Evolutionary conservation across 2,329 filamentous ascomycete species (phyloP).

Genomic region (Lasiodiplodia theobromae): DNA sequence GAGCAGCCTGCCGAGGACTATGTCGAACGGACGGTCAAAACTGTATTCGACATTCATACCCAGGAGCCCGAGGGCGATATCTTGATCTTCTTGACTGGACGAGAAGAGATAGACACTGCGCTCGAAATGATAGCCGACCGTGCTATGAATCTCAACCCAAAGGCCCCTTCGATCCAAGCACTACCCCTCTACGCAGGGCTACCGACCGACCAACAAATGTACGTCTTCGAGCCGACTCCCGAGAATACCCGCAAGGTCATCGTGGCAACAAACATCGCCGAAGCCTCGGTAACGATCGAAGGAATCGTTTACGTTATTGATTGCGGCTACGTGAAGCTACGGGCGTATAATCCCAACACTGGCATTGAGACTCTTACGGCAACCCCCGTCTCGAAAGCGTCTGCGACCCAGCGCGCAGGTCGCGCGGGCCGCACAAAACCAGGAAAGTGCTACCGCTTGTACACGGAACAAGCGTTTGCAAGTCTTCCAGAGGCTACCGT

Average conservation of each 20-base stretch:
- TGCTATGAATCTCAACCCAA: constrained; percentile 66
- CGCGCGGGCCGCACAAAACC: constrained; percentile 87
- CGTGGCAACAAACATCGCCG: constrained; percentile 93
- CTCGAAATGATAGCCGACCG: constrained; percentile 82
- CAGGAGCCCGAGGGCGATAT: constrained; percentile 85
- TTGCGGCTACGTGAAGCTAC: constrained; percentile 87
- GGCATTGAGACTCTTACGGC: constrained; percentile 88
- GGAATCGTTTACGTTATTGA: constrained; percentile 92
- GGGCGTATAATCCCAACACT: constrained; percentile 81
- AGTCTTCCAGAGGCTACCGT: constrained; percentile 74
- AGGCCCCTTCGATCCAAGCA: constrained; percentile 67
- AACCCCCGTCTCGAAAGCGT: constrained; percentile 85
- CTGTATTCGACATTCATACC: constrained; percentile 85
- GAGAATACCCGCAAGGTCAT: constrained; percentile 89
- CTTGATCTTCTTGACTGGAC: constrained; percentile 87
- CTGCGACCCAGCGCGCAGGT: constrained; percentile 89
- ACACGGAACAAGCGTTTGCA: constrained; percentile 77
- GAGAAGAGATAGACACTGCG: constrained; percentile 87
- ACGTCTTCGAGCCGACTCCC: constrained; percentile 85
- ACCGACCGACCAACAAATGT: constrained; percentile 90
- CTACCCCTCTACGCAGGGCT: constrained; percentile 90
- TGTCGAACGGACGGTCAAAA: constrained; percentile 79
- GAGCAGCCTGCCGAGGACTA: constrained; percentile 84
- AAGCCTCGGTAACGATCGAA: constrained; percentile 93
- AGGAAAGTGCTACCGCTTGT: constrained; percentile 93